phyloP scores from a whole-genome alignment of 257 asterid genomes.

The Mentha longifolia region DNA sequence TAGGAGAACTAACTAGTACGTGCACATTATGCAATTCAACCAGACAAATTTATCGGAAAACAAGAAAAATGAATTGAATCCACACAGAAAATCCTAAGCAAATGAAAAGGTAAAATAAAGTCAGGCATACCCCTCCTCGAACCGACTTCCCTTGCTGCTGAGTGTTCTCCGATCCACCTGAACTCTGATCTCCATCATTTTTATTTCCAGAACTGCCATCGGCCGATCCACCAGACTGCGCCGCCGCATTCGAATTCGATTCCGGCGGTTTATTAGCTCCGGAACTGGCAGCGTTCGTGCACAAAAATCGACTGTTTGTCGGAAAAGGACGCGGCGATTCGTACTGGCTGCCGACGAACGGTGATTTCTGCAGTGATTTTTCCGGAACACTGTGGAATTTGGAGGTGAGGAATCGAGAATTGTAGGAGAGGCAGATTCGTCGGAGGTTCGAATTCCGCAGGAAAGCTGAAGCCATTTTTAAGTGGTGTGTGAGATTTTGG shows the following conservation, averaged over 20 bases:
- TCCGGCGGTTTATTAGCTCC: not conserved
- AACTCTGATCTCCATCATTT: conserved; percentile 43
- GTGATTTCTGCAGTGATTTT: conserved; percentile 31
- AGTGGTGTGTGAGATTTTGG: conserved; percentile 19
- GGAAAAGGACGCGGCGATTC: conserved; percentile 30
- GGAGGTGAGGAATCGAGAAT: conserved; percentile 29
- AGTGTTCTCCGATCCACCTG: conserved; percentile 56
- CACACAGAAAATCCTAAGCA: not conserved
- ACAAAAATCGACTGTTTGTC: conserved; percentile 40
- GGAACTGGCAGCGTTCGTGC: conserved; percentile 41
- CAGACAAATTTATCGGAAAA: not conserved
- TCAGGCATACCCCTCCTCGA: conserved; percentile 69
- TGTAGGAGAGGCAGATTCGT: conserved; percentile 30
- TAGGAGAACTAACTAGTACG: conserved; percentile 13
- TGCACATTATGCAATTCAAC: conserved; percentile 7
- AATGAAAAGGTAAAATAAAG: not conserved
- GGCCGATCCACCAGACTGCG: conserved; percentile 44
- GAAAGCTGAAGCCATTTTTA: conserved; percentile 45
- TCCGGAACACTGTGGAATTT: conserved; percentile 27
- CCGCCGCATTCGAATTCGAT: conserved; percentile 20
- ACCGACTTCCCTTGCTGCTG: conserved; percentile 65
- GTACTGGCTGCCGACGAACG: conserved; percentile 28
- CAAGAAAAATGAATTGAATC: not conserved
- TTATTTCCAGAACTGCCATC: conserved; percentile 50
- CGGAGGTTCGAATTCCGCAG: conserved; percentile 40